Evolutionary conservation across 306 rosid genomes (phyloP).

Genomic region (Rosa rugosa): DNA sequence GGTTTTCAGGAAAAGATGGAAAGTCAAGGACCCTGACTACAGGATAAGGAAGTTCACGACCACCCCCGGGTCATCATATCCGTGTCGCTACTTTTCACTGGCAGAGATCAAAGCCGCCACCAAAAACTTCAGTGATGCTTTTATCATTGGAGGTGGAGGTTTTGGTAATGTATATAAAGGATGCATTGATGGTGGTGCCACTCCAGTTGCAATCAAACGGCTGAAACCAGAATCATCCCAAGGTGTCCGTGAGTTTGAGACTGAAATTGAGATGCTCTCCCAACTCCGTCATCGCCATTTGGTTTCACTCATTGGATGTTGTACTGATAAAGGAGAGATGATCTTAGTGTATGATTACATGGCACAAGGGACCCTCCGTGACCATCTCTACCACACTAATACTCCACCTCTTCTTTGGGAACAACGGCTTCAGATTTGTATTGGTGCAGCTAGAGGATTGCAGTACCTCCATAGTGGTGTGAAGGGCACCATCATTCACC

Average conservation of each 20-base stretch:
- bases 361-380: slow-evolving; percentile 7
- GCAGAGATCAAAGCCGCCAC: slow-evolving; percentile 37
- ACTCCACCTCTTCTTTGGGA: slow-evolving; percentile 31
- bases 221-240: slow-evolving; percentile 38
- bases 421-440: slow-evolving; percentile 28
- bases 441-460: slow-evolving; percentile 29
- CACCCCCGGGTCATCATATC: slow-evolving; percentile 17
- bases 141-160: slow-evolving; percentile 38
- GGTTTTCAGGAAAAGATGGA: background rate
- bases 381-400: slow-evolving; percentile 20
- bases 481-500: slow-evolving; percentile 29
- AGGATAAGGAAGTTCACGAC: background rate
- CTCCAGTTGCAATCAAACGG: slow-evolving; percentile 29
- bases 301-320: slow-evolving; percentile 31
- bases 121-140: slow-evolving; percentile 21
- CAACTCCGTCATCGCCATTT: slow-evolving; percentile 34
- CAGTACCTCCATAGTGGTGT: slow-evolving; percentile 25
- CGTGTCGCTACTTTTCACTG: slow-evolving; percentile 33
- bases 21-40: background rate
- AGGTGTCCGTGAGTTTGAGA: slow-evolving; percentile 39
- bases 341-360: slow-evolving; percentile 35
- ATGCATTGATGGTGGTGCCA: slow-evolving; percentile 7
- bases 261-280: slow-evolving; percentile 42
- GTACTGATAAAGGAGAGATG: slow-evolving; percentile 23
- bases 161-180: slow-evolving; percentile 48